Conservation (phyloP, 352 stramenopile species). For the Globisporangium lucens region DNA sequence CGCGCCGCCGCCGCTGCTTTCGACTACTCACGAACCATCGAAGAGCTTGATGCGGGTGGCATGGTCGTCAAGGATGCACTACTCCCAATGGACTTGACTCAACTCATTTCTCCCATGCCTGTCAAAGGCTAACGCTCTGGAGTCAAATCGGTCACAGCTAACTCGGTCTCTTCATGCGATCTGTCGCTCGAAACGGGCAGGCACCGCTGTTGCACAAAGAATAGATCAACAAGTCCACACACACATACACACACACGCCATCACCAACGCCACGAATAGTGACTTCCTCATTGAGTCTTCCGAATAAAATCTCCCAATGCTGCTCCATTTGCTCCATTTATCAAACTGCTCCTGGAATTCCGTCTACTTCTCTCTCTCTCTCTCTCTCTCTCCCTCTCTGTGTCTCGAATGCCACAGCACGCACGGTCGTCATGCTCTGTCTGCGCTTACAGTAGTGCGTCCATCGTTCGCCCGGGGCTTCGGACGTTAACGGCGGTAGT, state of each 20-base stretch:
- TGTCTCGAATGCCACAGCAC: not conserved
- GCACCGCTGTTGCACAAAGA: not conserved
- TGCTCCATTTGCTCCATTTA: not conserved
- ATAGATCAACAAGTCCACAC: too few species aligned
- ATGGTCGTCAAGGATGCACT: not conserved
- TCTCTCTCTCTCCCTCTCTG: not conserved
- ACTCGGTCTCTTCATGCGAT: not conserved
- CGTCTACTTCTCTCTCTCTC: not conserved
- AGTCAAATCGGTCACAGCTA: not conserved
- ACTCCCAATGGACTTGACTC: not conserved
- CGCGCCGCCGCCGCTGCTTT: not conserved
- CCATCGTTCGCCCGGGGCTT: not conserved
- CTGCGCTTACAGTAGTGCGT: not conserved
- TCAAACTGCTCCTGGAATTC: not conserved
- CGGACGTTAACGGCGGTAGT: constrained; percentile 34
- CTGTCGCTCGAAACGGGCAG: not conserved
- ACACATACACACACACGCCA: too few species aligned
- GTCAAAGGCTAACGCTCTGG: not conserved
- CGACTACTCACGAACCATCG: not conserved
- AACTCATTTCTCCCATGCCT: not conserved
- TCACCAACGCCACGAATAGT: not conserved
- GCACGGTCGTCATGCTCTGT: not conserved
- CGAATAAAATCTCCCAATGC: not conserved
- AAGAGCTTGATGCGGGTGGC: not conserved
- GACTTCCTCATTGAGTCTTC: not conserved